Percentiles rank a stretch among this genome's conserved stretches.
These are phyloP conservation scores for Thermomyces lanuginosus DNA, from an alignment of 2,329 filamentous ascomycete species.

Conservation along the genomic window DNA sequence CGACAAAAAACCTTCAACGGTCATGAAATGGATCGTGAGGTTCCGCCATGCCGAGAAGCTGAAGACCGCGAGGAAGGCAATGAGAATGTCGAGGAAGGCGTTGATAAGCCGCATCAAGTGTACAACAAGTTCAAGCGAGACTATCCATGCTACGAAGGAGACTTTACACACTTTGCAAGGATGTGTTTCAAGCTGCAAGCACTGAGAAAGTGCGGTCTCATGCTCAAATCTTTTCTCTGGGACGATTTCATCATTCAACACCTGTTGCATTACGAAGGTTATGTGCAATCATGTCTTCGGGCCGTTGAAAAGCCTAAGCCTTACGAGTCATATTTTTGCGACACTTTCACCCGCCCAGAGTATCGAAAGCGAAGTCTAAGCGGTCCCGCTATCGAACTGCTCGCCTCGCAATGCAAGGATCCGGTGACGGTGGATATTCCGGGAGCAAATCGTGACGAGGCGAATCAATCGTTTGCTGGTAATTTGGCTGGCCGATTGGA, in stretches of 20 bases:
- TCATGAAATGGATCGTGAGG: conserved; percentile 2
- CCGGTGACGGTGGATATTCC: neutral
- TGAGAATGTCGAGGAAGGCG: too few relatives aligned
- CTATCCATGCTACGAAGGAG: conserved; percentile 25
- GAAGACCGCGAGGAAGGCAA: neutral
- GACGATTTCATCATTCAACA: conserved; percentile 32
- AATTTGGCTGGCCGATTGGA: conserved; percentile 1
- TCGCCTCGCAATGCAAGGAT: conserved; percentile 12
- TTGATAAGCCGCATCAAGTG: conserved; percentile 2
- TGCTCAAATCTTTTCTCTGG: conserved; percentile 25
- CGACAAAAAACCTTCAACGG: conserved; percentile 3
- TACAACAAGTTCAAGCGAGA: conserved; percentile 19
- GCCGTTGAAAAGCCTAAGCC: conserved; percentile 12
- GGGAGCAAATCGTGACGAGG: conserved; percentile 1
- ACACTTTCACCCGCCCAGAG: conserved; percentile 14
- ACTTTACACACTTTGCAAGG: conserved; percentile 22
- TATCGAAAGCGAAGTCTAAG: conserved; percentile 25
- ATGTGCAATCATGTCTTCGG: conserved; percentile 14
- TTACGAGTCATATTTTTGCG: conserved; percentile 26
- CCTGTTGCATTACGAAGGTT: conserved; percentile 20
- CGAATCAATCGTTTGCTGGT: conserved; percentile 2
- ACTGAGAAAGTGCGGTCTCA: conserved; percentile 14
- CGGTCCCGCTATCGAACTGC: conserved; percentile 14
- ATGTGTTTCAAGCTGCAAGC: conserved; percentile 22
- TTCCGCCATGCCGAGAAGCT: neutral